Base-by-base conservation (phyloP, 768 basidiomycete genomes). In the Multifurca ochricompacta region DNA sequence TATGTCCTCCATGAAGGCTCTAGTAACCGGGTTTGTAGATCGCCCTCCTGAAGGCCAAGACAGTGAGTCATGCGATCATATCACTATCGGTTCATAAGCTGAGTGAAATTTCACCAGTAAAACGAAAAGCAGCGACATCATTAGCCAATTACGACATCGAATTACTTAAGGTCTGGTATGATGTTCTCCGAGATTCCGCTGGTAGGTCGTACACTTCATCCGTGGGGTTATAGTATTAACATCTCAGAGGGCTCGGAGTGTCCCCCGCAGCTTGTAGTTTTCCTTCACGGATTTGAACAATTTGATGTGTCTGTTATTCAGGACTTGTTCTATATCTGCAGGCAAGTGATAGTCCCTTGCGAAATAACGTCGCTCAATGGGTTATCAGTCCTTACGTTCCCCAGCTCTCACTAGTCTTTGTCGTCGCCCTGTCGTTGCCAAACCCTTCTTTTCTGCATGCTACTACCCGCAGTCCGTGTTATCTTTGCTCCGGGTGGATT, bases 251-350 rank as follows among this genome's bases (percentile, higher is more conserved):
- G 50, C 25, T 49, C 63, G 56, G 56, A 64, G 10, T 16, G 57
- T 1, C 56, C 60, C 4, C 66, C 63, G 10, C 75, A 73, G 34
- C 73, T 90, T 3, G 73, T 82, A 21, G 70, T 85, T 8, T 62
- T 89, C 11, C 62, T 90, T 19, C 85, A 87, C 52, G 82, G 86
- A 52, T 87, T 91, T 59, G 87, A 90, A 62, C 79, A 82, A 63
- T 78, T 86, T 45, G 85, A 87, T 51, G 68, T 78, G 0, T 50
- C 59, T 2, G 74, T 89, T 2, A 66, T 90, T 44, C 79, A 83
- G 62, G 86, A 90, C 61, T 62, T 88, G 16, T 78, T 88, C 37
- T 76, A 83, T 49, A 81, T 89, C 32, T 85, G 77, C 72, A 86
- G 83, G 87, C 82, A 57, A 28, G 65, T 44, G 13, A 28, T 31